Evolutionary conservation across 2,329 filamentous ascomycete species (phyloP).

Genomic region (Pseudocercospora eumusae): DNA sequence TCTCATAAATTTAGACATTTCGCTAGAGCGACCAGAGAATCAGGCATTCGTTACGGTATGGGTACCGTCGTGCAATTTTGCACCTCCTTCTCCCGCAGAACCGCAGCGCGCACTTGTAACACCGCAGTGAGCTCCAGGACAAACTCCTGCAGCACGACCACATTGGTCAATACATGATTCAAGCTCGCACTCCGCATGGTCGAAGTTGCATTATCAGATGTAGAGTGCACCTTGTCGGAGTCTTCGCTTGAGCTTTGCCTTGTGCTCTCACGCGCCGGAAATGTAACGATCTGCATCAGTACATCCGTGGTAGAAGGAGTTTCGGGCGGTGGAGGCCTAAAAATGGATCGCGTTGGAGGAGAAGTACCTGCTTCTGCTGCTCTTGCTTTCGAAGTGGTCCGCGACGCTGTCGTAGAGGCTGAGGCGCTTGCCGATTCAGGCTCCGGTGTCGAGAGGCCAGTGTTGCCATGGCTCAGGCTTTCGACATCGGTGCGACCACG

Average conservation of each 20-base stretch:
- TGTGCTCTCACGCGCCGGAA: too few species aligned
- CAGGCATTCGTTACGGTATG: too few species aligned
- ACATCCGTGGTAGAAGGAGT: constrained; percentile 39
- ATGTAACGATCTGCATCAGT: constrained; percentile 37
- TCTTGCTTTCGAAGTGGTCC: constrained; percentile 20
- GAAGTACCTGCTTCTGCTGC: constrained; percentile 6
- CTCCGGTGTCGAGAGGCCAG: constrained; percentile 9
- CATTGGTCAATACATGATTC: constrained; percentile 53
- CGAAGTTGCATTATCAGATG: constrained; percentile 27
- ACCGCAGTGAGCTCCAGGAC: constrained; percentile 52
- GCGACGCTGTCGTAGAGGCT: constrained; percentile 13
- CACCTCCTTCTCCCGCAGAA: constrained; percentile 41
- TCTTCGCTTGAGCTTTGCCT: too few species aligned
- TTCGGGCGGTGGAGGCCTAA: constrained; percentile 41
- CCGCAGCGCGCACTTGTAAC: constrained; percentile 51
- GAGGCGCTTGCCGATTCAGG: constrained; percentile 16
- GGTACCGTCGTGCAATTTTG: too few species aligned
- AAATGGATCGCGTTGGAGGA: constrained; percentile 28
- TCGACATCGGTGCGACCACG: constrained; percentile 20
- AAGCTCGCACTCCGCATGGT: constrained; percentile 45
- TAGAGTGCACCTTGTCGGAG: constrained; percentile 18
- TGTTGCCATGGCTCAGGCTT: constrained; percentile 21
- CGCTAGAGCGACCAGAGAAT: too few species aligned
- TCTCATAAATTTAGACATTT: too few species aligned
- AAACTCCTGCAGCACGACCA: constrained; percentile 54